Base-by-base conservation (phyloP, 768 basidiomycete genomes). In the Dendrothele bispora region DNA sequence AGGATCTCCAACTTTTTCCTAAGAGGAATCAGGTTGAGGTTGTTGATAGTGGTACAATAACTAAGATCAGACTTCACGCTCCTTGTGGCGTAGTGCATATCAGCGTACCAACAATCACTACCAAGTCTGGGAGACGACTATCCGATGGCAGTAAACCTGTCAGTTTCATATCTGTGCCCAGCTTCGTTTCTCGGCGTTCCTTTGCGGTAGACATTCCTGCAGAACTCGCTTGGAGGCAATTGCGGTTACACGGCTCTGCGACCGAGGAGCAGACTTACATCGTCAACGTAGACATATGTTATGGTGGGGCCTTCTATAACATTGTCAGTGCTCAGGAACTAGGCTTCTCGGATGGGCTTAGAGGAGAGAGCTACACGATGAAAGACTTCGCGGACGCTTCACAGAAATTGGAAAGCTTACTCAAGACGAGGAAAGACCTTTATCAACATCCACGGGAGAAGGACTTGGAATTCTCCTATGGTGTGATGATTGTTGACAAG, bases 281-380 rank as follows among this genome's bases (percentile, higher is more conserved):
- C 26, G 60, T 72, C 11, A 52, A 29, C 21, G 52, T 71, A 4
- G 68, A 70, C 49, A 55, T 72, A 42, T 61, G 67, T 22, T 72
- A 66, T 36, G 70, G 69, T 20, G 70, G 70, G 5, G 69, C 70
- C 25, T 72, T 67, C 61, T 72, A 72, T 51, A 69, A 61, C 15
- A 58, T 72, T 39, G 69, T 71, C 7, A 55, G 60, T 2, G 65
- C 61, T 6, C 30, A 48, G 20, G 67, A 63, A 53, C 62, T 72
- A 20, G 71, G 71, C 7, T 72, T 71, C 48, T 48, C 55, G 12
- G 47, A 40, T 6, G 67, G 63, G 7, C 24, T 62, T 14, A 44
- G 51, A 21, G 39, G 43, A 1, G 37, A 21, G 10, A 10, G 10
- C 8, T 46, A 45, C 17, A 43, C 44, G 10, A 34, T 68, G 21